Evolutionary conservation across 345 rosid genomes (phyloP), one percentile per base, ranked within the genome.

Genomic region (Eucalyptus grandis): DNA sequence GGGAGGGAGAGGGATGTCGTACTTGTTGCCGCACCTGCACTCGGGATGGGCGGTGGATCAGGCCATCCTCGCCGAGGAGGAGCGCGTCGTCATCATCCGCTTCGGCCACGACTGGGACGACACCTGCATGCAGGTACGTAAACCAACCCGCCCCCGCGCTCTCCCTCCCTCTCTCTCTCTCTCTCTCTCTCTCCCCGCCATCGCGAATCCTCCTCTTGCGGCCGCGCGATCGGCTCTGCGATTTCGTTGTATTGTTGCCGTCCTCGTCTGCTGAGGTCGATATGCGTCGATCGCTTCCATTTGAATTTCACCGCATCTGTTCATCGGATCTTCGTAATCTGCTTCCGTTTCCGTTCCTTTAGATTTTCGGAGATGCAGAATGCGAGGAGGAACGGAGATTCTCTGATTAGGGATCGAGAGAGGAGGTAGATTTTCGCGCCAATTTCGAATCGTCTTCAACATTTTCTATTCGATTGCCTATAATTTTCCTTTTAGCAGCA

Each of bases 101-200:
- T 97, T 97, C 92, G 99, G 98, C 88, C 99, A 95, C 87, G 99
- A 97, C 87, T 97, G 99, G 99, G 99, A 97, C 90, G 99, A 97
- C 82, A 97, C 98, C 72, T 96, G 99, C 88, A 97, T 96, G 99
- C 98, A 97, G 99, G 99, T 97, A 26, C 26, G 82, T 37, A 34
- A 69, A 21, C 58, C 81, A 5, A 65, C 17, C 15, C 6, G 12
- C 9, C 19, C 11, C 43, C 77, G 40, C 11, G 4, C 37, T 65
- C 77, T 65, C 72, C 1, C 69, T 14, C 51, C 5, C 17, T 49
- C 49, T 49, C 49, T 49, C 53, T 65, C 72, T 2, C 69, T 14
- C 51, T 14, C 17, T 49, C 49, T 49, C 49, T 49, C 53, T 50
- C 53, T 31, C 40, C 5, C 10, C 58, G 1, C 11, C 11, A 8